These are phyloP conservation scores for Tricholoma terreum DNA, from an alignment of 768 basidiomycete genomes.

Conservation along the genomic window DNA sequence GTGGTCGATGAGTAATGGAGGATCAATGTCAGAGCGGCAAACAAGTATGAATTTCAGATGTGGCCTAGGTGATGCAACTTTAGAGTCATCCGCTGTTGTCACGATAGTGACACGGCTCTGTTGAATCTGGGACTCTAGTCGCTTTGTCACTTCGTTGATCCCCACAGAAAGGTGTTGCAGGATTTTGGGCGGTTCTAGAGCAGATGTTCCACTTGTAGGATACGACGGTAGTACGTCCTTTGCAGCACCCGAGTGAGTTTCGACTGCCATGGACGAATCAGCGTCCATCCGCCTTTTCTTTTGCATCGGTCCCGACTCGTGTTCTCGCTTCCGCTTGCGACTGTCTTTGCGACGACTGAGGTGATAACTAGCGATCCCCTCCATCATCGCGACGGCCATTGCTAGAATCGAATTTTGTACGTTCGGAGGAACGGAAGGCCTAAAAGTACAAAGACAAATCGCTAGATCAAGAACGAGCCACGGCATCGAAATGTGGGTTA, in stretches of 20 bases:
- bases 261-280: not conserved
- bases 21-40: conserved; percentile 74
- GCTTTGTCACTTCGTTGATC: conserved; percentile 79
- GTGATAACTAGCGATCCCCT: conserved; percentile 48
- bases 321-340: conserved; percentile 39
- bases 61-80: conserved; percentile 9
- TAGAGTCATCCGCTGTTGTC: conserved; percentile 16
- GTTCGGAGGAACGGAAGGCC: conserved; percentile 63
- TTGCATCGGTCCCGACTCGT: not conserved
- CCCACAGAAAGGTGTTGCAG: conserved; percentile 55
- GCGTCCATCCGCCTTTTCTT: conserved; percentile 12
- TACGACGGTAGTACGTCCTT: not conserved
- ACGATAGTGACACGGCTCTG: conserved; percentile 25
- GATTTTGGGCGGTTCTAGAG: conserved; percentile 32
- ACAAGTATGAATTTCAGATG: conserved; percentile 54
- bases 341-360: conserved; percentile 26
- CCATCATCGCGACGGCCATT: conserved; percentile 45
- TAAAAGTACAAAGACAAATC: conserved; percentile 22
- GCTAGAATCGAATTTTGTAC: conserved; percentile 61
- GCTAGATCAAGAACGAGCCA: conserved; percentile 7
- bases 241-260: not conserved
- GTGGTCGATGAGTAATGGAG: conserved; percentile 68
- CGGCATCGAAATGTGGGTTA: conserved; percentile 11
- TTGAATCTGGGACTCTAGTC: conserved; percentile 57
- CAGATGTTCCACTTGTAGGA: not conserved